Percentiles rank a stretch among this genome's conserved stretches.
These are phyloP conservation scores for Mortierella sp. DNA, from an alignment of 371 early-diverging fungal species.

Conservation along the genomic window DNA sequence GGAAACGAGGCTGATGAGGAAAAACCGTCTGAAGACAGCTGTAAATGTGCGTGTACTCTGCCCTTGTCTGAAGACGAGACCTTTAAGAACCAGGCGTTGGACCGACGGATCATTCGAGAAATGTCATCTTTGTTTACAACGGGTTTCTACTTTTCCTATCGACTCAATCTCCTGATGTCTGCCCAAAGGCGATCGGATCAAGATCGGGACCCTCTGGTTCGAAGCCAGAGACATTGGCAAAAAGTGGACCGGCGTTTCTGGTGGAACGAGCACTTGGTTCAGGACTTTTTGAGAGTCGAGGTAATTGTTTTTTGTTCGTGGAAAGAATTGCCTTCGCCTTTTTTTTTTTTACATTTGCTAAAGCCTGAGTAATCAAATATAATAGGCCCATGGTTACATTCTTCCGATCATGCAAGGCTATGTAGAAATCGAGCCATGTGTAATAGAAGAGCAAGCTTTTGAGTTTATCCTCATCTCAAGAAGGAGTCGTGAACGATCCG, in stretches of 20 bases:
- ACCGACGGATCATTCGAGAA: constrained; percentile 70
- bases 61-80: constrained; percentile 18
- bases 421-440: constrained; percentile 68
- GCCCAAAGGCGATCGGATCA: constrained; percentile 41
- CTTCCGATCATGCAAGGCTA: constrained; percentile 78
- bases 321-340: constrained; percentile 7
- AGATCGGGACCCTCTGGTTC: not conserved
- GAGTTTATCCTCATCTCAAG: constrained; percentile 68
- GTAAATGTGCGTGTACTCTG: constrained; percentile 22
- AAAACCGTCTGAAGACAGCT: constrained; percentile 21
- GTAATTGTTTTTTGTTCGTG: constrained; percentile 44
- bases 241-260: constrained; percentile 66
- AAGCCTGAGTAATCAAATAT: no score
- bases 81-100: constrained; percentile 58
- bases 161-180: constrained; percentile 51
- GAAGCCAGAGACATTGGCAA: constrained; percentile 40
- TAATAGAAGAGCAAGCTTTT: constrained; percentile 67
- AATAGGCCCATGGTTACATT: constrained; percentile 70
- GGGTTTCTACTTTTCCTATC: constrained; percentile 73
- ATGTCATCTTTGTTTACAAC: constrained; percentile 69
- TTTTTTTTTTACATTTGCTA: no score
- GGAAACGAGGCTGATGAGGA: constrained; percentile 4
- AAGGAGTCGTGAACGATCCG: constrained; percentile 68
- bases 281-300: constrained; percentile 57
- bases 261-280: constrained; percentile 74